A percentile compares a stretch with the other conserved stretches of the same genome.
phyloP scores from a whole-genome alignment of 306 rosid genomes.

The Calophaca sinica region DNA sequence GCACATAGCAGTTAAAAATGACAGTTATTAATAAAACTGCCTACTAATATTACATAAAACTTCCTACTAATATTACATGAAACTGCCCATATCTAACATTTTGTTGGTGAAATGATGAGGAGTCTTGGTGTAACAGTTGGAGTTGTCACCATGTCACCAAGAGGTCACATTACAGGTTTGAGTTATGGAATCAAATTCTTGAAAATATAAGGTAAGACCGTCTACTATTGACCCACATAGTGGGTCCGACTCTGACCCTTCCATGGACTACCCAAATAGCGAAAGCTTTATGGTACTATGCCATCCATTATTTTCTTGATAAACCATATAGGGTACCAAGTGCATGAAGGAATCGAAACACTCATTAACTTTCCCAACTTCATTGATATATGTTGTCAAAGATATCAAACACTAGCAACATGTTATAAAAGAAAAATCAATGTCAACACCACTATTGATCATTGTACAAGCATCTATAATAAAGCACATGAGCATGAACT shows the following conservation, averaged over 20 bases:
- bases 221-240: constrained; percentile 1
- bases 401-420: constrained; percentile 14
- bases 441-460: constrained; percentile 26
- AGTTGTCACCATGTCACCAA: constrained; percentile 22
- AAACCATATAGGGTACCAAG: constrained; percentile 8
- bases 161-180: constrained; percentile 34
- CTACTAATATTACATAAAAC: no score
- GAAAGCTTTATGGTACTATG: not conserved
- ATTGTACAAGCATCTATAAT: constrained; percentile 19
- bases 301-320: constrained; percentile 17
- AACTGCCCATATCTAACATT: no score
- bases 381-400: constrained; percentile 30
- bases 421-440: constrained; percentile 18
- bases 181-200: constrained; percentile 2
- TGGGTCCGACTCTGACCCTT: constrained; percentile 11
- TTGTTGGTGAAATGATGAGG: not conserved
- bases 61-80: no score
- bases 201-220: constrained; percentile 26
- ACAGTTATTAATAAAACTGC: no score
- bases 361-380: constrained; percentile 25
- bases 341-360: constrained; percentile 29
- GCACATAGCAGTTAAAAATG: no score
- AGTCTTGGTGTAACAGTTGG: constrained; percentile 5
- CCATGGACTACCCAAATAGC: not conserved
- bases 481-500: constrained; percentile 51